Conservation (phyloP, 208 protist genomes). For the Wallacemonas sp. region DNA sequence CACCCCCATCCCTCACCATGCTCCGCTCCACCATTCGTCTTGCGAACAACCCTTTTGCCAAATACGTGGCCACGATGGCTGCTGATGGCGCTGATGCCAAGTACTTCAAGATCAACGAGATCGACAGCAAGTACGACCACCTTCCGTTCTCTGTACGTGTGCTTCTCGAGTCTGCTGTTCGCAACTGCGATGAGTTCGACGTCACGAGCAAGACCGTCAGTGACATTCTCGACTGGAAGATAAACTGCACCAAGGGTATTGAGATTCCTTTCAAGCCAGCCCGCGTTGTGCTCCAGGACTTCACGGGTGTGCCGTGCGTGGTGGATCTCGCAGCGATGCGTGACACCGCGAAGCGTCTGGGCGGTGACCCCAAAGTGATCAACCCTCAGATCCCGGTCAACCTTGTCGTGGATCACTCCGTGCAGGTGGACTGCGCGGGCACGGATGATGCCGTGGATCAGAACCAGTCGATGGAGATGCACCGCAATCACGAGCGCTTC, state of each 20-base stretch:
- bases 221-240: conserved; percentile 94
- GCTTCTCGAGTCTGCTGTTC: conserved; percentile 94
- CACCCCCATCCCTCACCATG: conserved; percentile 28
- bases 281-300: conserved; percentile 96
- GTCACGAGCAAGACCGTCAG: conserved; percentile 91
- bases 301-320: conserved; percentile 95
- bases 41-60: conserved; percentile 75
- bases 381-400: conserved; percentile 97
- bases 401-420: conserved; percentile 97
- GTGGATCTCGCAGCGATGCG: conserved; percentile 97
- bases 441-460: conserved; percentile 71
- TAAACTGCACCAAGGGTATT: conserved; percentile 84
- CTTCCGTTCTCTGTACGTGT: conserved; percentile 96
- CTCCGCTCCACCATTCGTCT: conserved; percentile 40
- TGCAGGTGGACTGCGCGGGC: conserved; percentile 91
- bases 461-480: conserved; percentile 95
- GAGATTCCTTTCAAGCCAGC: conserved; percentile 97
- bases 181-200: conserved; percentile 96
- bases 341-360: conserved; percentile 90
- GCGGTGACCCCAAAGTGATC: conserved; percentile 91
- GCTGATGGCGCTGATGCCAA: conserved; percentile 51
- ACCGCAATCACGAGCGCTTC: conserved; percentile 96
- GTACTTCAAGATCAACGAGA: conserved; percentile 89
- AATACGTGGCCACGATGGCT: conserved; percentile 60
- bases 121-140: conserved; percentile 71